A percentile compares a stretch with the other conserved stretches of the same genome.
Conservation (phyloP, 805 yeast genomes). For the Kodamaea kakaduensis region DNA sequence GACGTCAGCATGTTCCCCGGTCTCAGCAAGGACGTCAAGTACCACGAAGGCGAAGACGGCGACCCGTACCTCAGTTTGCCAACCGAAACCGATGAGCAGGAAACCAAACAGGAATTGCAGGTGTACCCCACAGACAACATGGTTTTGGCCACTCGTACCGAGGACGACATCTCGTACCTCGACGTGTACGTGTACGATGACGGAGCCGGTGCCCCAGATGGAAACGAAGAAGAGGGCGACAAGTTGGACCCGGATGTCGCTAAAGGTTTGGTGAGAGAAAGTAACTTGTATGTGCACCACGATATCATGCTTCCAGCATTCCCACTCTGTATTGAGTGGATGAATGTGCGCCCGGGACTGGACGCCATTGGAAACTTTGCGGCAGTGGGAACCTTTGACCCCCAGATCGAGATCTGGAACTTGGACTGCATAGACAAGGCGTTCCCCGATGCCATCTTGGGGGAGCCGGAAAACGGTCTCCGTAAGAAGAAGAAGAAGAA, state of each 20-base stretch:
- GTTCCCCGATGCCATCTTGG: constrained; percentile 89
- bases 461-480: constrained; percentile 55
- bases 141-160: constrained; percentile 89
- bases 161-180: constrained; percentile 87
- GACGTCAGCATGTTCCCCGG: constrained; percentile 70
- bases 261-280: constrained; percentile 66
- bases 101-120: constrained; percentile 81
- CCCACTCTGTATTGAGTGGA: constrained; percentile 96
- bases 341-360: constrained; percentile 67
- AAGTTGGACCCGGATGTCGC: constrained; percentile 69
- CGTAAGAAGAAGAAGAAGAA: constrained; percentile 45
- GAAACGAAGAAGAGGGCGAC: constrained; percentile 67
- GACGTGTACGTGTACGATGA: constrained; percentile 95
- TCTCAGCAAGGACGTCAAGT: constrained; percentile 56
- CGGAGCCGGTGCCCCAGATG: constrained; percentile 78
- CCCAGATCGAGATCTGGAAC: constrained; percentile 96
- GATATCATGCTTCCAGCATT: constrained; percentile 96
- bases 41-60: constrained; percentile 44
- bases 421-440: constrained; percentile 89
- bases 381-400: constrained; percentile 95
- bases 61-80: constrained; percentile 63
- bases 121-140: constrained; percentile 87
- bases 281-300: constrained; percentile 86
- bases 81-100: constrained; percentile 57
- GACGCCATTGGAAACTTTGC: constrained; percentile 74